These are phyloP conservation scores for Mycotypha africana DNA, from an alignment of 371 early-diverging fungal species.

Conservation along the genomic window DNA sequence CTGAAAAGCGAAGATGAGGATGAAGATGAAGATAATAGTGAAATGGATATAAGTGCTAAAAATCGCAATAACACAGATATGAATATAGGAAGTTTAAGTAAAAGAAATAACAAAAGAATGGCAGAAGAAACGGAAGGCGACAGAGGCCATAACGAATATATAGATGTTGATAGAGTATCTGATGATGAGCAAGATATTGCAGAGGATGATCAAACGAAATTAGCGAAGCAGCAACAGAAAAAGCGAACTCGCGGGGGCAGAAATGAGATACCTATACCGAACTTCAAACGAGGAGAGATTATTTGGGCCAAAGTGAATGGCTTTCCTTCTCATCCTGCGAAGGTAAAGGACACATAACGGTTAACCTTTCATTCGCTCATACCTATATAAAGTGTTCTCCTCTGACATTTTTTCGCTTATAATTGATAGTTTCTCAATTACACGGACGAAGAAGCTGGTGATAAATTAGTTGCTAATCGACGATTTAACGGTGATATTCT, in stretches of 20 bases:
- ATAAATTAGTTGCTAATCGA: slow-evolving; percentile 4
- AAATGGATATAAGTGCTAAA: no score
- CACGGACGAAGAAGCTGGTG: slow-evolving; percentile 4
- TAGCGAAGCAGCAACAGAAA: background rate
- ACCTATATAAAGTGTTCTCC: no score
- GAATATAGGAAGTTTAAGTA: background rate
- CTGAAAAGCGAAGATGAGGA: slow-evolving; percentile 7
- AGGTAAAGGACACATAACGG: slow-evolving; percentile 13
- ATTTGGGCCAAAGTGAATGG: slow-evolving; percentile 44
- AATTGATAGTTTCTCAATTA: slow-evolving; percentile 4
- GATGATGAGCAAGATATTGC: no score
- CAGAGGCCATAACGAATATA: no score
- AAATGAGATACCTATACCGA: slow-evolving; percentile 7
- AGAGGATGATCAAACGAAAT: no score
- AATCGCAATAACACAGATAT: no score
- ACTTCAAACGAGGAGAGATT: slow-evolving; percentile 18
- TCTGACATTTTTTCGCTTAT: no score
- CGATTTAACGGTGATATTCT: slow-evolving; percentile 4
- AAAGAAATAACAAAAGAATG: no score
- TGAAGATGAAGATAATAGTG: slow-evolving; percentile 1
- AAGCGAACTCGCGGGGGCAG: background rate
- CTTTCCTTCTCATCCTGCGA: slow-evolving; percentile 45
- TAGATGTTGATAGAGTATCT: no score
- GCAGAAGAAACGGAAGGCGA: no score
- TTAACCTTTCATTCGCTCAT: no score